Evolutionary conservation across 345 rosid genomes (phyloP).

Genomic region (Dipteronia dyeriana): DNA sequence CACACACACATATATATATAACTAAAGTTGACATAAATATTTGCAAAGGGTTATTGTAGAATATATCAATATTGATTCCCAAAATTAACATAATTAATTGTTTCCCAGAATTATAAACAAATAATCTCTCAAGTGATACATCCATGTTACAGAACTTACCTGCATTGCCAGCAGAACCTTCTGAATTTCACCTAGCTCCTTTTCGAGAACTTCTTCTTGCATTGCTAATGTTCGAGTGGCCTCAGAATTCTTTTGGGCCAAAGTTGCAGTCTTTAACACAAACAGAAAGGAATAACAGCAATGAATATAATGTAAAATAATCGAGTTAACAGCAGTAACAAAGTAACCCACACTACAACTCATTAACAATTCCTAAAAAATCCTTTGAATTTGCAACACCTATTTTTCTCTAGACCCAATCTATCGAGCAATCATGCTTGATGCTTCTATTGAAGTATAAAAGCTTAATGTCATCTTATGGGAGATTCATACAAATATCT

Average conservation of each 20-base stretch:
- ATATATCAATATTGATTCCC: not conserved
- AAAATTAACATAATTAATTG: not conserved
- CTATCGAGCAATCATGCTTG: slow-evolving; percentile 1
- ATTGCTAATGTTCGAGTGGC: slow-evolving; percentile 79
- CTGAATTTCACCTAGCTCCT: slow-evolving; percentile 91
- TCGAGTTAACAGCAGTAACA: not conserved
- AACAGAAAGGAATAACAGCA: slow-evolving; percentile 9
- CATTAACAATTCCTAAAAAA: not conserved
- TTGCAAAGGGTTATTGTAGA: not conserved
- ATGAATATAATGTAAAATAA: not conserved
- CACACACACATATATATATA: too few species aligned
- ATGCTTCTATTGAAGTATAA: not conserved
- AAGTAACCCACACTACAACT: not conserved
- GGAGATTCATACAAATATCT: not conserved
- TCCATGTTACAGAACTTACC: slow-evolving; percentile 39
- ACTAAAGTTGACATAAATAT: slow-evolving; percentile 8
- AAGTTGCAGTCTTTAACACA: slow-evolving; percentile 72
- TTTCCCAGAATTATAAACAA: not conserved
- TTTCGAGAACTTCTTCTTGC: slow-evolving; percentile 83
- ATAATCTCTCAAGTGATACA: slow-evolving; percentile 9
- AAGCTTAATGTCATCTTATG: not conserved
- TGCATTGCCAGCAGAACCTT: slow-evolving; percentile 96
- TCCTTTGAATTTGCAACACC: not conserved
- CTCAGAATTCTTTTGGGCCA: slow-evolving; percentile 94
- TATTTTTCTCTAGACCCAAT: not conserved